Evolutionary conservation across 2,329 filamentous ascomycete genomes (phyloP).

Genomic region (Chaetomiaceae sp.): DNA sequence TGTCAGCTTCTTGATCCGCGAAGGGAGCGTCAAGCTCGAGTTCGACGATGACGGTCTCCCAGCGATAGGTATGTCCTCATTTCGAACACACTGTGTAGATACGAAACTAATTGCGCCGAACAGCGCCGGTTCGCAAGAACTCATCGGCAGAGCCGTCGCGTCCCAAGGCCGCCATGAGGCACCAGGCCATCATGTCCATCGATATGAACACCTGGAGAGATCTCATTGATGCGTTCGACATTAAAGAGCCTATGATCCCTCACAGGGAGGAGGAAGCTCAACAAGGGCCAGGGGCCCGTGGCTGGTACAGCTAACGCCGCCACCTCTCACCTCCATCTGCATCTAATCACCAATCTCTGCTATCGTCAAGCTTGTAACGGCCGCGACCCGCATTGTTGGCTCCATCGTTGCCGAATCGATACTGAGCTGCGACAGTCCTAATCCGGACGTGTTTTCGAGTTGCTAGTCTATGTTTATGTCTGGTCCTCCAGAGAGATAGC

Average conservation of each 20-base stretch:
- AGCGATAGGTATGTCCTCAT: conserved; percentile 61
- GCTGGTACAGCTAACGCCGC: conserved; percentile 53
- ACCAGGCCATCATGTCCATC: conserved; percentile 83
- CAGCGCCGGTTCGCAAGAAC: conserved; percentile 43
- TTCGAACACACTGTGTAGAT: conserved; percentile 27
- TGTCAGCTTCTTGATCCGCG: conserved; percentile 85
- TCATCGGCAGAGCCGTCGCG: conserved; percentile 31
- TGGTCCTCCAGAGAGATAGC: too few relatives aligned
- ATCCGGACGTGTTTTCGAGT: too few relatives aligned
- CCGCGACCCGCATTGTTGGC: too few relatives aligned
- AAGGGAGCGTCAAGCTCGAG: conserved; percentile 70
- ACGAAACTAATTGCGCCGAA: conserved; percentile 21
- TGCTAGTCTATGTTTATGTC: neutral
- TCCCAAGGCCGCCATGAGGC: conserved; percentile 52
- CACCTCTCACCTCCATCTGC: neutral
- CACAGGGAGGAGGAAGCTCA: conserved; percentile 60
- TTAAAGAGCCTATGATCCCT: conserved; percentile 76
- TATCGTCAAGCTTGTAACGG: too few relatives aligned
- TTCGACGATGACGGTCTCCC: conserved; percentile 69
- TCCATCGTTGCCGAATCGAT: too few relatives aligned
- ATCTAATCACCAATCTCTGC: too few relatives aligned
- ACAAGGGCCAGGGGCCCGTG: conserved; percentile 47
- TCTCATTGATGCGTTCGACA: conserved; percentile 68
- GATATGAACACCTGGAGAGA: conserved; percentile 80
- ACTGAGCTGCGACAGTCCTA: too few relatives aligned